A percentile compares a stretch with the other conserved stretches of the same genome.
Evolutionary conservation across 805 yeast species (phyloP).

Genomic region (Zygosaccharomyces lentus): DNA sequence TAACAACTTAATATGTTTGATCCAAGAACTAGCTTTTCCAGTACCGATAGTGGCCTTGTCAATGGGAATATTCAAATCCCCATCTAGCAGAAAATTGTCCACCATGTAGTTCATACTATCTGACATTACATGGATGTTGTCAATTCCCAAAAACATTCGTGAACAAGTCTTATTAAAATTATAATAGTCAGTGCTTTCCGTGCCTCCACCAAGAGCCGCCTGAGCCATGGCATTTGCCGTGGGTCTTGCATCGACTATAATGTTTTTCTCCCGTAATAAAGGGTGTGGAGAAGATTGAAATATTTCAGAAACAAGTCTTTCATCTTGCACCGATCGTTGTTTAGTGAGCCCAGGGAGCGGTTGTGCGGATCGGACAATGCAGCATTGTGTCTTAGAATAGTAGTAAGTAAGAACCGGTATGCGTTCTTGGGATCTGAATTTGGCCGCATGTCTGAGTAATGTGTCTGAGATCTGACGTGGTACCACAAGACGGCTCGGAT

Average conservation of each 20-base stretch:
- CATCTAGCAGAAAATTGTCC: conserved; percentile 54
- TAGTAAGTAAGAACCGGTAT: conserved; percentile 79
- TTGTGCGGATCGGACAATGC: conserved; percentile 86
- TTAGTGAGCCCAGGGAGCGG: conserved; percentile 90
- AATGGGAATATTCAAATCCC: conserved; percentile 54
- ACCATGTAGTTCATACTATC: conserved; percentile 67
- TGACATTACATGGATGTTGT: conserved; percentile 92
- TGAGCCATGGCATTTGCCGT: conserved; percentile 94
- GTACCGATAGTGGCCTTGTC: conserved; percentile 55
- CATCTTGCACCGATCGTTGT: conserved; percentile 87
- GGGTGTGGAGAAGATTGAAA: conserved; percentile 52
- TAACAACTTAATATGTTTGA: conserved; percentile 62
- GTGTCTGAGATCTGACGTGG: conserved; percentile 80
- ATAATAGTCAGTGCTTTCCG: conserved; percentile 88
- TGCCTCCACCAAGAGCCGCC: conserved; percentile 96
- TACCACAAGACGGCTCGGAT: conserved; percentile 64
- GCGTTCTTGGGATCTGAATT: conserved; percentile 79
- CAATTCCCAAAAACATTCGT: conserved; percentile 82
- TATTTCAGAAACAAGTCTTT: conserved; percentile 68
- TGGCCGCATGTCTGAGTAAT: conserved; percentile 75
- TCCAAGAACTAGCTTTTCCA: conserved; percentile 60
- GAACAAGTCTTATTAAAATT: conserved; percentile 48
- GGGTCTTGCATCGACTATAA: conserved; percentile 90
- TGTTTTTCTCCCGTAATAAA: conserved; percentile 41
- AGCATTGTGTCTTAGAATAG: conserved; percentile 62